phyloP scores from a whole-genome alignment of 768 basidiomycete species.

The Pisolithus orientalis region DNA sequence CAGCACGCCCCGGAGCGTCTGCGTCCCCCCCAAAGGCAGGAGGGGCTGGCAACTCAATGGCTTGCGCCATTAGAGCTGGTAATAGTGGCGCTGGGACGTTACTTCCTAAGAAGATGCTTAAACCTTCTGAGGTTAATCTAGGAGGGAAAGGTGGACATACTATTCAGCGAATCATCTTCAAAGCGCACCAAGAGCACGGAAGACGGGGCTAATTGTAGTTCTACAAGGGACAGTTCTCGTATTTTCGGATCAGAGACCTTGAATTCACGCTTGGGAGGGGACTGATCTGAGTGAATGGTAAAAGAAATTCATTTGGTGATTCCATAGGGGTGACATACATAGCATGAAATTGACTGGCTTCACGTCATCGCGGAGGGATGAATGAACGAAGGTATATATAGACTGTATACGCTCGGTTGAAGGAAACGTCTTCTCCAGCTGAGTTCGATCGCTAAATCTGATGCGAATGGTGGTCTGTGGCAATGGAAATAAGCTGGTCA shows the following conservation, averaged over 20 bases:
- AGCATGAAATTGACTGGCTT: conserved; percentile 78
- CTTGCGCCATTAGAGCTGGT: conserved; percentile 47
- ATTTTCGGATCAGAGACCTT: conserved; percentile 74
- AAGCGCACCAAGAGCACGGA: conserved; percentile 75
- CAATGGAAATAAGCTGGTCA: conserved; percentile 8
- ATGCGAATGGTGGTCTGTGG: conserved; percentile 74
- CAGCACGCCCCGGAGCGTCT: neutral
- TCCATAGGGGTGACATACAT: conserved; percentile 43
- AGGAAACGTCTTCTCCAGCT: conserved; percentile 72
- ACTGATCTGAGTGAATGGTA: conserved; percentile 51
- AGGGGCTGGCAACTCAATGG: conserved; percentile 63
- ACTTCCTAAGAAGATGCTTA: conserved; percentile 35
- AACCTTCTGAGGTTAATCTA: neutral
- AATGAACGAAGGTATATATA: conserved; percentile 80
- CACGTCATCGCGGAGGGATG: conserved; percentile 64
- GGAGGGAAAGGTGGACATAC: conserved; percentile 29
- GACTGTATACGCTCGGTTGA: conserved; percentile 75
- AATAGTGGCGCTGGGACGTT: conserved; percentile 59
- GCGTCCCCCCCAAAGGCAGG: conserved; percentile 28
- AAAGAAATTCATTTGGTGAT: neutral
- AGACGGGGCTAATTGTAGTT: conserved; percentile 75
- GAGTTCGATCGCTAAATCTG: conserved; percentile 74
- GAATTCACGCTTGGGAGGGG: conserved; percentile 76
- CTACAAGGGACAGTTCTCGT: conserved; percentile 57
- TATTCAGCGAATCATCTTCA: conserved; percentile 63